Conservation (phyloP, 2,329 filamentous ascomycete species). For the Cercospora zeina region DNA sequence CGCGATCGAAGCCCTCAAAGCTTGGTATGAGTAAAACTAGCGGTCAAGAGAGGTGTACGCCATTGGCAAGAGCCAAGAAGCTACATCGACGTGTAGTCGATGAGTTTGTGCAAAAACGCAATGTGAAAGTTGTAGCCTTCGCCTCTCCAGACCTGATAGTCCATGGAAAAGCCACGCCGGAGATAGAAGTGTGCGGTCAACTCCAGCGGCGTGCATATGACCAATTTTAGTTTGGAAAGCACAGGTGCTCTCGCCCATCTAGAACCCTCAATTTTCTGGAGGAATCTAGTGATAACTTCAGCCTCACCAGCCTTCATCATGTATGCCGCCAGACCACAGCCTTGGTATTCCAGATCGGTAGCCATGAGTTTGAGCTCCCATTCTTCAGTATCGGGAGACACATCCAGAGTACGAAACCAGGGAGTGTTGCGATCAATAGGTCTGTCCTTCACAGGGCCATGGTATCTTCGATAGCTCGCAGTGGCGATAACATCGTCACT, state of each 20-base stretch:
- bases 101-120: conserved; percentile 21
- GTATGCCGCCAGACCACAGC: conserved; percentile 20
- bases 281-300: conserved; percentile 13
- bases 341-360: conserved; percentile 15
- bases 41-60: background rate
- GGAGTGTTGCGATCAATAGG: background rate
- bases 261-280: background rate
- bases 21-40: background rate
- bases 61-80: background rate
- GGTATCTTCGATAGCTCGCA: conserved; percentile 22
- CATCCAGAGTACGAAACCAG: conserved; percentile 17
- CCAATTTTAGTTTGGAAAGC: conserved; percentile 17
- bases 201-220: conserved; percentile 22
- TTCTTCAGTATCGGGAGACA: conserved; percentile 22
- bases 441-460: conserved; percentile 14
- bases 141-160: conserved; percentile 23
- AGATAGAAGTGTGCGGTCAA: conserved; percentile 23
- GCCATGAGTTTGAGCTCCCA: conserved; percentile 28
- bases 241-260: background rate
- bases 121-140: conserved; percentile 26
- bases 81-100: background rate
- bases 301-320: conserved; percentile 22
- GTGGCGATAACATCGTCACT: conserved; percentile 22
- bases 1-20: background rate
- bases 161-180: conserved; percentile 21